A percentile compares a stretch with the other conserved stretches of the same genome.
phyloP scores from a whole-genome alignment of 352 stramenopile species.

The Pythium phragmiticola region DNA sequence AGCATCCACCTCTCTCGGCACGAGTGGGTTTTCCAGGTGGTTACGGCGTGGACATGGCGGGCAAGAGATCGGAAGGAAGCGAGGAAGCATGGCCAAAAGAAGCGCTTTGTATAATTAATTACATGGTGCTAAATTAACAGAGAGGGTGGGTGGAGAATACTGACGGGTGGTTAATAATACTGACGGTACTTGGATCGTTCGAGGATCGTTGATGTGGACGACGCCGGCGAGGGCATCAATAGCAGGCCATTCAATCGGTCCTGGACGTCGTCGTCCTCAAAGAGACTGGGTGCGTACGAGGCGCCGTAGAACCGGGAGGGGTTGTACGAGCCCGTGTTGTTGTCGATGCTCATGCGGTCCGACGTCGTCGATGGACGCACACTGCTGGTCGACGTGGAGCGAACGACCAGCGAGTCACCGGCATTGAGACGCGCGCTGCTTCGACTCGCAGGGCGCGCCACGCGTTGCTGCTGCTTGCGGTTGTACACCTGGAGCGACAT shows the following conservation, averaged over 20 bases:
- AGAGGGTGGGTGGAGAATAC: neutral
- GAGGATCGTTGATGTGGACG: constrained; percentile 54
- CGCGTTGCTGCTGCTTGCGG: constrained; percentile 24
- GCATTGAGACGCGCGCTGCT: constrained; percentile 29
- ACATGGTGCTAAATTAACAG: constrained; percentile 20
- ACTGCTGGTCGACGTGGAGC: constrained; percentile 47
- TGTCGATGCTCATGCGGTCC: constrained; percentile 73
- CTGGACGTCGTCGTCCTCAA: constrained; percentile 65
- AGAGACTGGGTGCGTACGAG: constrained; percentile 55
- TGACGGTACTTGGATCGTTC: constrained; percentile 24
- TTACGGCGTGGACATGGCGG: too few relatives aligned
- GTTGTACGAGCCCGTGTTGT: constrained; percentile 72
- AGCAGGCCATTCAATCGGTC: constrained; percentile 63
- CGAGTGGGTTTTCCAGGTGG: too few relatives aligned
- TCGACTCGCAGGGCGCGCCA: constrained; percentile 9
- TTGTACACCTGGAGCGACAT: constrained; percentile 71
- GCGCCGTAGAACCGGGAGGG: constrained; percentile 43
- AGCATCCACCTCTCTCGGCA: too few relatives aligned
- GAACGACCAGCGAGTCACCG: constrained; percentile 58
- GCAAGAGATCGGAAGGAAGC: too few relatives aligned
- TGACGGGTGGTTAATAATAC: constrained; percentile 19
- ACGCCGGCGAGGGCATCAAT: constrained; percentile 35
- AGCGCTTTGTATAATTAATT: too few relatives aligned
- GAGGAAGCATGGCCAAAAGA: too few relatives aligned
- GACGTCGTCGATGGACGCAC: constrained; percentile 43